phyloP scores from a whole-genome alignment of 2,329 filamentous ascomycete species.

The Ophiostoma populinum region DNA sequence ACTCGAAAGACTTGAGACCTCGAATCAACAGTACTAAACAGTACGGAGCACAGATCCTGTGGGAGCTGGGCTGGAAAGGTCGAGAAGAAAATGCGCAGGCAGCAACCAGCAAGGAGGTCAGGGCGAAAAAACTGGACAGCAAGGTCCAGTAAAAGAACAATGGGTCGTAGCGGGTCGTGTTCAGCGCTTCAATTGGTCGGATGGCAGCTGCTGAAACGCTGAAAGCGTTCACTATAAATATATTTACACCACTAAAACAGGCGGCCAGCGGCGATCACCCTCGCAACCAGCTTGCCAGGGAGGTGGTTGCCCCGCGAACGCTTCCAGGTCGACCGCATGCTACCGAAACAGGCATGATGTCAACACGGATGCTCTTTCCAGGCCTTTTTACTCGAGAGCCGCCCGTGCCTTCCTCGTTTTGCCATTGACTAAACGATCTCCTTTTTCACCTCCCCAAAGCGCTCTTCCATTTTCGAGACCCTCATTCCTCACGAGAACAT shows the following conservation, averaged over 20 bases:
- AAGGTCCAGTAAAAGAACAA: too few relatives aligned
- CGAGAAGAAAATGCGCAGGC: too few relatives aligned
- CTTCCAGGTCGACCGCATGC: background rate
- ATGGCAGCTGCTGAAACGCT: too few relatives aligned
- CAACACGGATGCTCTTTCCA: constrained; percentile 4
- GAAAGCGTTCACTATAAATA: background rate
- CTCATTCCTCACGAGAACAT: background rate
- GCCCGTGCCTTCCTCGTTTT: constrained; percentile 3
- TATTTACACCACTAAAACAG: background rate
- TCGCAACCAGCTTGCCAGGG: constrained; percentile 5
- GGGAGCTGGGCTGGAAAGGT: too few relatives aligned
- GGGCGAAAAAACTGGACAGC: background rate
- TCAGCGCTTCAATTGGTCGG: too few relatives aligned
- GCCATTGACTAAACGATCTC: background rate
- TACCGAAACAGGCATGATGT: constrained; percentile 11
- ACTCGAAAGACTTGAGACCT: too few relatives aligned
- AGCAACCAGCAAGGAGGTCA: background rate
- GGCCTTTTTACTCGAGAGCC: constrained; percentile 2
- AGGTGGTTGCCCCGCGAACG: constrained; percentile 11
- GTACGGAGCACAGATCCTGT: too few relatives aligned
- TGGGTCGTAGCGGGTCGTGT: too few relatives aligned
- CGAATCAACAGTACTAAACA: too few relatives aligned
- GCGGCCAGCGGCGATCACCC: background rate
- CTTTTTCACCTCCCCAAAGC: background rate
- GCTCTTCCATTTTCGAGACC: too few relatives aligned